These are phyloP conservation scores for Suhomyces maxii DNA, from an alignment of 1,139 yeast genomes.

Conservation along the genomic window DNA sequence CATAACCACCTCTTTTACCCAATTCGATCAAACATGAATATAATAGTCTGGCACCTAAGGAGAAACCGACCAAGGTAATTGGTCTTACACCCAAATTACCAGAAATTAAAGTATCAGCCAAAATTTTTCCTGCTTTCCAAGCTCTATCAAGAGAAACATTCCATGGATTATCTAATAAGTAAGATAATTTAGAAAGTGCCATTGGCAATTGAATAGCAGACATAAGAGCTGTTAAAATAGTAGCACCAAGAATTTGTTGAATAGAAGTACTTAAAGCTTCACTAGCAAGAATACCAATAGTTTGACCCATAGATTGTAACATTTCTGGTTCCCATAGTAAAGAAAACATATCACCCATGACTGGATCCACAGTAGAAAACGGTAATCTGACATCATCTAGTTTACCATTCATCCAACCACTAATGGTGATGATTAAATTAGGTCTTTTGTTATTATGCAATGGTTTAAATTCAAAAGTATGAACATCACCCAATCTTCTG, in stretches of 20 bases:
- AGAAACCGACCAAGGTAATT: slow-evolving; percentile 87
- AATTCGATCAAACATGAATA: slow-evolving; percentile 87
- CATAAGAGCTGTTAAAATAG: slow-evolving; percentile 89
- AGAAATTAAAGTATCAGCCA: slow-evolving; percentile 87
- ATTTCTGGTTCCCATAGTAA: slow-evolving; percentile 98
- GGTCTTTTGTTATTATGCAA: slow-evolving; percentile 88
- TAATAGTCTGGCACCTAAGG: slow-evolving; percentile 90
- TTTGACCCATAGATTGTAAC: slow-evolving; percentile 94
- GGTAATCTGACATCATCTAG: slow-evolving; percentile 96
- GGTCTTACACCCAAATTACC: slow-evolving; percentile 94
- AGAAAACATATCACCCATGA: slow-evolving; percentile 94
- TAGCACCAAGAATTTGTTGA: slow-evolving; percentile 92
- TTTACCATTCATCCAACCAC: slow-evolving; percentile 98
- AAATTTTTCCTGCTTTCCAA: slow-evolving; percentile 89
- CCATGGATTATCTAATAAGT: slow-evolving; percentile 96
- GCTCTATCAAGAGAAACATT: slow-evolving; percentile 95
- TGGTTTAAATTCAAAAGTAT: slow-evolving; percentile 91
- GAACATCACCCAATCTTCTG: slow-evolving; percentile 85
- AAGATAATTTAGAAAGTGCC: slow-evolving; percentile 85
- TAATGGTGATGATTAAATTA: slow-evolving; percentile 83
- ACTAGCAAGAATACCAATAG: slow-evolving; percentile 87
- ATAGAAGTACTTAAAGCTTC: slow-evolving; percentile 91
- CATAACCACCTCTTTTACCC: slow-evolving; percentile 83
- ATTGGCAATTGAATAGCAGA: slow-evolving; percentile 94
- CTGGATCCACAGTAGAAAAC: slow-evolving; percentile 94